phyloP scores from a whole-genome alignment of 2,329 filamentous ascomycete genomes.

The Lasiodiplodia hormozganensis region DNA sequence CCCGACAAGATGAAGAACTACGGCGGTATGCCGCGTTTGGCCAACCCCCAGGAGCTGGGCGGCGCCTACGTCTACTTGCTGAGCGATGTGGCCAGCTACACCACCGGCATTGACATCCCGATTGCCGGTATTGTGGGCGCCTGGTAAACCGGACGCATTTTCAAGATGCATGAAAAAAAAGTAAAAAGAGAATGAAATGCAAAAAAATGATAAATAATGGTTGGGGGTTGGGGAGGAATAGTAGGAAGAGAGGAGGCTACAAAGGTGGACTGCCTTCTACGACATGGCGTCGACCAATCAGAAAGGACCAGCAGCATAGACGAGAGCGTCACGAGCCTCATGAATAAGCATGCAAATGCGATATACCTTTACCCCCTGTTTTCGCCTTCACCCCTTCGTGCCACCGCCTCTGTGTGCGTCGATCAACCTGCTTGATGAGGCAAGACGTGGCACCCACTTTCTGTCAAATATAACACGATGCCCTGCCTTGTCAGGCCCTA shows the following conservation, averaged over 20 bases:
- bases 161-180: not conserved
- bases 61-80: slow-evolving; percentile 59
- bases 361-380: slow-evolving; percentile 5
- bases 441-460: not conserved
- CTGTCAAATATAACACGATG: not conserved
- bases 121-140: slow-evolving; percentile 57
- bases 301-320: not conserved
- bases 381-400: not conserved
- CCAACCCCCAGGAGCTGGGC: slow-evolving; percentile 58
- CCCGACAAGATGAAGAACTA: slow-evolving; percentile 62
- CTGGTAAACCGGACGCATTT: slow-evolving; percentile 37
- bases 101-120: slow-evolving; percentile 58
- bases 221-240: not conserved
- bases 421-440: slow-evolving; percentile 9
- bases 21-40: slow-evolving; percentile 60
- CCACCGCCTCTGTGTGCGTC: not conserved
- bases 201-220: not conserved
- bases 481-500: not conserved
- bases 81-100: slow-evolving; percentile 56
- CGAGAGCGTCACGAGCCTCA: not conserved
- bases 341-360: not conserved
- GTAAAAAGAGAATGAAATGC: not conserved
- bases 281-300: not conserved
- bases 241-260: not conserved
- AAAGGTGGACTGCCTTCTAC: not conserved